Evolutionary conservation across 1,284 basidiomycete species (phyloP), one percentile per base, ranked within the genome.

Genomic region (Uromyces viciae-fabae): DNA sequence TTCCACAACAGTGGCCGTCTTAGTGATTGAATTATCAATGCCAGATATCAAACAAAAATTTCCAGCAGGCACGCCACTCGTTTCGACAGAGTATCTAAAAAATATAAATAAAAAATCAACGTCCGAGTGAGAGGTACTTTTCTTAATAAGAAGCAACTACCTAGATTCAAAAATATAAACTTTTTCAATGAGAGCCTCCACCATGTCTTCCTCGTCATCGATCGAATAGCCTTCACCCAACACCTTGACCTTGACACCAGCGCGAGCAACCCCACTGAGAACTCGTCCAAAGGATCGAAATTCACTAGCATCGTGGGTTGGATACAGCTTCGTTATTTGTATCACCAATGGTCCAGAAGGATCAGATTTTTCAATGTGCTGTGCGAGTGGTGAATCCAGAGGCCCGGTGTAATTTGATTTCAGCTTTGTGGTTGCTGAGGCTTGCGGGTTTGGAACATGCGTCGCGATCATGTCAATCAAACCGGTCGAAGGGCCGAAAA

Each of bases 181-280:
- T 81, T 92, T 91, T 83, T 97, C 94, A 7, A 98, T 90, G 2
- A 88, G 90, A n/a, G 91, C 91, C 82, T 91, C 90, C 85, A 92
- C 90, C 94, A 98, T 96, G 85, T 99, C 97, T 87, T 99, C 97
- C 87, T 99, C 96, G 85, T 99, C 97, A 84, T 98, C 95, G 17
- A 93, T 92, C 14, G 95, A 96, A 86, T 95, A 99, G 0, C 94
- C 93, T 86, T 98, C 96, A 80, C 97, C 97, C 14, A 99, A 89
- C n/a, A 99, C 95, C 87, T 96, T 97, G 84, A 99, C 90, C 40
- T 91, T 88, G 88, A 91, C 90, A 5, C 94, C 95, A 83, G 92
- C 91, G 83, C 89, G 88, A 19, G 97, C 88, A 0, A 94, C 96
- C 25, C 97, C 97, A 84, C 94, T 95, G 86, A 98, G 89, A 25